Base-by-base conservation (phyloP, 2,329 filamentous ascomycete species). In the Aspergillus thermomutatus region DNA sequence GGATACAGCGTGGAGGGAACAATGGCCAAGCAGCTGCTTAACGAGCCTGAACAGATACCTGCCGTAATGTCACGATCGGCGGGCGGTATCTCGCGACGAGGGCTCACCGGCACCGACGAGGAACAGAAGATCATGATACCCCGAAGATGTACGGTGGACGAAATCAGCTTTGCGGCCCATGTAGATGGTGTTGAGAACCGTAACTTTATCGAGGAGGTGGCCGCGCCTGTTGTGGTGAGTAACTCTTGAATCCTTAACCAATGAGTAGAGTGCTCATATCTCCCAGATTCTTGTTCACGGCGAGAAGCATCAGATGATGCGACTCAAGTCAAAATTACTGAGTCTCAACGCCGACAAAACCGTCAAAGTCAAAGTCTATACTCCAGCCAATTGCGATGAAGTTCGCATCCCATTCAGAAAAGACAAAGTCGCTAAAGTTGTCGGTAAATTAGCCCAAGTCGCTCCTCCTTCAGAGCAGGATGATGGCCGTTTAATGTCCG, bases 1-100 rank as follows among this genome's bases (percentile, higher is more conserved):
- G 94, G 94, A 71, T 99, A 99, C 77, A 97, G 92, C 59, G 93
- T 99, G 7, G 94, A 99, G 75, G 94, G 94, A 5, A 99, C 94
- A 0, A 97, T 99, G 93, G 94, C 92, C 3, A 93, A 96, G 74
- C 87, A 94, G 66, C 90, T 99, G 60, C 88, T 97, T 77, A 91
- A 93, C 64, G 94, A 97, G 71, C 94, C 94, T 0, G 92, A 97
- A 59, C 88, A 92, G 67, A 97, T 99, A 56, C 92, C 92, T 58
- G 93, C 93, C 0, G 89, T 97, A 67, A 97, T 96, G 87, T 91
- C 89, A 55, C 86, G 84, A 65, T 76, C 75, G 34, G 82, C 83
- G 28, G 84, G 66, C 17, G 70, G 74, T 4, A 68, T 76, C 50
- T 67, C 83, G 2, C 83, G 86, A 45, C 82, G 87, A 27, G 80